Base-by-base conservation (phyloP, 352 stramenopile species). In the Phytopythium chamaehyphon region DNA sequence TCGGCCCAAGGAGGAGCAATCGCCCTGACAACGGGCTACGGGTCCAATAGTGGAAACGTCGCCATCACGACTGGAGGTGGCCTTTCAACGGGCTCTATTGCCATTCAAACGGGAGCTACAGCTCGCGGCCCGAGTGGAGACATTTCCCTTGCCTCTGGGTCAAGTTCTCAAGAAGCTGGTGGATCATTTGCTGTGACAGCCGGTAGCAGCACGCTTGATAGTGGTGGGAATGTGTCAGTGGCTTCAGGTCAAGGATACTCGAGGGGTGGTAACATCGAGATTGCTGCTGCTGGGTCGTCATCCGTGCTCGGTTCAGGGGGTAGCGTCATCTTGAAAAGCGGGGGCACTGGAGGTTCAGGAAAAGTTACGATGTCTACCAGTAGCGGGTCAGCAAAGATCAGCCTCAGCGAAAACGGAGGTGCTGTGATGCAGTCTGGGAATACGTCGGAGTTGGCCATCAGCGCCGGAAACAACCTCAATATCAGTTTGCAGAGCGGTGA, bases 401-500 rank as follows among this genome's bases (percentile, higher is more conserved):
- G 58, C 33, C 10, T 73, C 40, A 49, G 35, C 49, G 47, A 33
- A 22, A 64, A 71, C 59, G 72, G 70, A 38, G 76, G 69, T 1
- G 54, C 83, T 26, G 59, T 37, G 14, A 21, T 83, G 9, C 66
- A 73, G 45, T 61, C 74, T 16, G 48, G 51, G 12, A 45, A 40
- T 22, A 35, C 58, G 24, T 69, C 73, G 35, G 40, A 65, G 0
- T 68, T 84, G 55, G 61, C 69, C 35, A 75, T 88, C 54, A 51
- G 54, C 26, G 67, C 57, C 12, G 76, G 76, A 43, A 66, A 66
- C 24, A 78, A 74, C 44, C 38, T 83, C 15, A 81, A 83, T 51
- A 62, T 80, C 10, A 77, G 60, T 21, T 37, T 86, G 4, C 48
- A 81, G 38, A 60, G 47, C 33, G 76, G 76, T 15, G 73, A 88